A percentile compares a stretch with the other conserved stretches of the same genome.
Conservation (phyloP, 176 grass and related monocot species). For the Oryza nivara region DNA sequence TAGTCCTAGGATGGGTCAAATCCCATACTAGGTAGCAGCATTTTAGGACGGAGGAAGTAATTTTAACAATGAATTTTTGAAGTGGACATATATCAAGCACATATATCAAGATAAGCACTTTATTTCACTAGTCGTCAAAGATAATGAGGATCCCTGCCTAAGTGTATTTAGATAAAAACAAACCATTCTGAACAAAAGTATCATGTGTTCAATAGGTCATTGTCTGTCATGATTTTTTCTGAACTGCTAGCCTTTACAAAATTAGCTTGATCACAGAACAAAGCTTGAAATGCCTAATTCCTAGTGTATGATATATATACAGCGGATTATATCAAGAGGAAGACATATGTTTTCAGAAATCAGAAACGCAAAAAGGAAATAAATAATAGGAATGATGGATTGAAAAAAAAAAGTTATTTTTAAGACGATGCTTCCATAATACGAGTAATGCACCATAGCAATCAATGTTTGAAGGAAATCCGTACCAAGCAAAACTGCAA, state of each 20-base stretch:
- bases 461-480: conserved; percentile 13
- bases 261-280: not conserved
- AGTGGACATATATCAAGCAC: not conserved
- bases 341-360: conserved; percentile 3
- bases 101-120: not conserved
- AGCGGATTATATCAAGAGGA: not conserved
- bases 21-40: too few relatives aligned
- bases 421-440: not conserved
- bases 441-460: conserved; percentile 4
- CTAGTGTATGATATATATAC: not conserved
- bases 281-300: not conserved
- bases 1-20: too few relatives aligned
- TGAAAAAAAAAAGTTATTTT: not conserved
- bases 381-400: not conserved
- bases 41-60: too few relatives aligned
- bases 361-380: not conserved
- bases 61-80: not conserved
- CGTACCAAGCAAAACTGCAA: not conserved
- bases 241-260: conserved; percentile 8
- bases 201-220: not conserved
- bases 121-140: not conserved
- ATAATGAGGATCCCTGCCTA: not conserved
- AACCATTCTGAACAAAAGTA: not conserved
- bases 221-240: not conserved
- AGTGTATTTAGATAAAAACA: not conserved